Evolutionary conservation across 1,284 basidiomycete species (phyloP).

Genomic region (Leccinum insolens): DNA sequence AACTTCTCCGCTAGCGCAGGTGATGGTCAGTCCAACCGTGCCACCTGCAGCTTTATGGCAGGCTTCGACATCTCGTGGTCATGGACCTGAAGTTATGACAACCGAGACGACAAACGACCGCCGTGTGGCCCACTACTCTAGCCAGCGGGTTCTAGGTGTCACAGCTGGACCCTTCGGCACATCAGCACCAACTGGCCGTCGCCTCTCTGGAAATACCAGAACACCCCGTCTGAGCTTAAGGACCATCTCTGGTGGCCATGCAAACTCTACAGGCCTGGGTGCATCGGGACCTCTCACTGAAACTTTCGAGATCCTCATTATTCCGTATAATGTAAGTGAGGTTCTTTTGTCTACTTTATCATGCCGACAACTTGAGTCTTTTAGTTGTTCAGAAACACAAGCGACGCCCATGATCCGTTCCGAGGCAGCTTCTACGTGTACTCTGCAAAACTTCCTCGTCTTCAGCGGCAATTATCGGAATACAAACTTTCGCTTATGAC

Average conservation of each 20-base stretch:
- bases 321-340: background rate
- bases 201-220: background rate
- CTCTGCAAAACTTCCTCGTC: background rate
- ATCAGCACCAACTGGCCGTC: background rate
- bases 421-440: background rate
- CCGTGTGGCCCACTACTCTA: background rate
- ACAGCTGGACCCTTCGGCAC: background rate
- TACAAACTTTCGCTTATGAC: background rate
- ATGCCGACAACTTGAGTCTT: background rate
- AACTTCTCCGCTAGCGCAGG: background rate
- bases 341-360: background rate
- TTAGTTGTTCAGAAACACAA: background rate
- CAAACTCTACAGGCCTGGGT: background rate
- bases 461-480: background rate
- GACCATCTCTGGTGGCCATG: background rate
- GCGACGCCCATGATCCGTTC: background rate
- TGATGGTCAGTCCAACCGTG: background rate
- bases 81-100: background rate
- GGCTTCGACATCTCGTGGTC: background rate
- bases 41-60: background rate
- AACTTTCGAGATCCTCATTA: background rate
- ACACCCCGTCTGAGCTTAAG: background rate
- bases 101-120: background rate
- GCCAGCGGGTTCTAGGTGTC: background rate
- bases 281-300: background rate